A percentile compares a stretch with the other conserved stretches of the same genome.
phyloP scores from a whole-genome alignment of 2,329 filamentous ascomycete genomes.

The Pseudogymnoascus sp. region DNA sequence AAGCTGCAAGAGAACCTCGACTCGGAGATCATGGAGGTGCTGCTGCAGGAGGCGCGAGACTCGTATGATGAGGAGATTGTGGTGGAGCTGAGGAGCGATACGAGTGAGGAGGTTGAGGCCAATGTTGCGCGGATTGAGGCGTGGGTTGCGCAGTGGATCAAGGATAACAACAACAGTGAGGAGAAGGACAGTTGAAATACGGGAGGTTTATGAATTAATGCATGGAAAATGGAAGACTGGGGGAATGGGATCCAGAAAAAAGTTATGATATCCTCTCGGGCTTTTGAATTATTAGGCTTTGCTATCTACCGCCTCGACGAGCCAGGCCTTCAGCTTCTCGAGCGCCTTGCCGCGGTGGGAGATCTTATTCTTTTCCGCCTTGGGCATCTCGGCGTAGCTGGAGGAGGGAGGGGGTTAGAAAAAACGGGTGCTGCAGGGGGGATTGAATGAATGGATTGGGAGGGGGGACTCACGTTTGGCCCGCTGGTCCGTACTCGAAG shows the following conservation, averaged over 20 bases:
- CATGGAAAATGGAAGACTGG: background rate
- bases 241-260: too few relatives aligned
- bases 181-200: constrained; percentile 8
- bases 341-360: constrained; percentile 88
- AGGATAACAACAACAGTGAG: constrained; percentile 44
- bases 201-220: background rate
- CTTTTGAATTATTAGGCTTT: background rate
- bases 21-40: constrained; percentile 93
- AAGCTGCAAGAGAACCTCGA: constrained; percentile 97
- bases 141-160: constrained; percentile 80
- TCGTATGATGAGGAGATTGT: constrained; percentile 81
- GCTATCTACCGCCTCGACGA: constrained; percentile 31
- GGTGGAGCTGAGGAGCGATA: constrained; percentile 78
- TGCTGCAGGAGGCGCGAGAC: constrained; percentile 82
- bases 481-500: constrained; percentile 71
- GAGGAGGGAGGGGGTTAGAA: constrained; percentile 14
- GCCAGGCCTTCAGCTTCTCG: constrained; percentile 75
- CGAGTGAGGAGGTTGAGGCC: constrained; percentile 73
- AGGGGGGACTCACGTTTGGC: constrained; percentile 54
- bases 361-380: constrained; percentile 77
- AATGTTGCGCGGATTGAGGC: constrained; percentile 77
- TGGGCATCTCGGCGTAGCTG: constrained; percentile 90
- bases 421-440: too few relatives aligned
- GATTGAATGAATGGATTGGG: background rate
- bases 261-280: background rate